phyloP scores from a whole-genome alignment of 129 eudicot species.

The Flaveria ramosissima region DNA sequence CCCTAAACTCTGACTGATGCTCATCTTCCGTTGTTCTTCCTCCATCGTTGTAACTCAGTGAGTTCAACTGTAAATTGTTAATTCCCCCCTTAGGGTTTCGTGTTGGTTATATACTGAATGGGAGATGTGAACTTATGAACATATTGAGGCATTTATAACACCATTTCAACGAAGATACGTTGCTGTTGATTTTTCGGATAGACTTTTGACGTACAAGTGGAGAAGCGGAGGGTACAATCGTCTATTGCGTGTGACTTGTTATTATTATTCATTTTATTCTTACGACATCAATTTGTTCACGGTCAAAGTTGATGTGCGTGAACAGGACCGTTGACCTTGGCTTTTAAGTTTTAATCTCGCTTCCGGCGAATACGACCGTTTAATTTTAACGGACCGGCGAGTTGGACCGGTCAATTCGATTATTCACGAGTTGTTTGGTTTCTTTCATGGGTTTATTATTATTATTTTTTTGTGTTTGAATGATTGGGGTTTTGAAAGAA shows the following conservation, averaged over 20 bases:
- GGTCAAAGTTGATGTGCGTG: slow-evolving; percentile 31
- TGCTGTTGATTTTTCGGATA: neutral
- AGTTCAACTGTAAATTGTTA: neutral
- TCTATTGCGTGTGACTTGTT: neutral
- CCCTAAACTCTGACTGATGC: slow-evolving; percentile 22
- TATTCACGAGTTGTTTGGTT: neutral
- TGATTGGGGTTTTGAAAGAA: no score
- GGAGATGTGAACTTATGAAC: neutral
- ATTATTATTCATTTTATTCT: neutral
- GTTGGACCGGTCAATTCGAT: neutral
- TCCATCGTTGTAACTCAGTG: slow-evolving; percentile 22
- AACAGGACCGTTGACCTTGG: slow-evolving; percentile 24
- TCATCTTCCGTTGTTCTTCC: slow-evolving; percentile 19
- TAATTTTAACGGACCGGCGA: neutral
- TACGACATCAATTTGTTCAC: neutral
- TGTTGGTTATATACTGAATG: neutral
- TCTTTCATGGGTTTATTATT: no score
- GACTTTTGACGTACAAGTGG: slow-evolving; percentile 2
- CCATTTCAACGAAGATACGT: neutral
- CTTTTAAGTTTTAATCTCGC: neutral
- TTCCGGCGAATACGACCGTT: neutral
- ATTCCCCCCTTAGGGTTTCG: slow-evolving; percentile 1
- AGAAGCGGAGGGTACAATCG: neutral
- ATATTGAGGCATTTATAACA: neutral
- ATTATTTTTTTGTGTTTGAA: no score